Base-by-base conservation (phyloP, 345 rosid genomes). In the Lepidium sativum region DNA sequence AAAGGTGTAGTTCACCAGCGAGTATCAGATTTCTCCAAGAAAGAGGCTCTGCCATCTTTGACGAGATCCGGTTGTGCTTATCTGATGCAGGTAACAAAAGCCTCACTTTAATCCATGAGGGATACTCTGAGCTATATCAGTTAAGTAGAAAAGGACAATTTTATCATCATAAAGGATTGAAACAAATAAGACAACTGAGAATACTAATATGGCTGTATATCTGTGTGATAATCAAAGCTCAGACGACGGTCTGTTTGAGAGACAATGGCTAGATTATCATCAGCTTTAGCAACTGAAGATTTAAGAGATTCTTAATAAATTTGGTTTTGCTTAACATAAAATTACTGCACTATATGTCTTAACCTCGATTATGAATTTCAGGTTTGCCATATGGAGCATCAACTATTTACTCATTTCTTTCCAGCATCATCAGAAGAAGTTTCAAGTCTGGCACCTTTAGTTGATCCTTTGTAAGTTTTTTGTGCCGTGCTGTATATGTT, bases 21-120 rank as follows among this genome's bases (percentile, higher is more conserved):
- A 45, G 86, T 89, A 74, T 80, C 86, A 67, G 95, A 89, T 60
- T 92, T 86, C 78, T 34, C 98, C 63, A 92, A 87, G 79, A 92
- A 86, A 70, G 98, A 89, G 81, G 82, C 86, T 38, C 78, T 92
- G 80, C 92, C 97, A 51, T 84, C 97, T 42, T 81, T 92, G 81
- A 92, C 97, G 38, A 86, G 98, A 81, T 86, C 97, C 31, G 97
- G 98, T 56, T 92, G 98, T 80, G 94, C 97, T 63, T 92, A 90
- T 75, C 80, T 92, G 52, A 88, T 84, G 86, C 97, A 87, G 97
- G 98, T 92, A 81, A 56, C 2, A 9, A 16, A 14, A n/a, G 17
- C 54, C 2, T 8, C 16, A n/a, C 50, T 57, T 49, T 32, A 50
- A 25, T 41, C 33, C 60, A 49, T 27, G 35, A 56, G 65, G 39